Evolutionary conservation across 805 yeast species (phyloP).

Genomic region (Teunomyces atbi): DNA sequence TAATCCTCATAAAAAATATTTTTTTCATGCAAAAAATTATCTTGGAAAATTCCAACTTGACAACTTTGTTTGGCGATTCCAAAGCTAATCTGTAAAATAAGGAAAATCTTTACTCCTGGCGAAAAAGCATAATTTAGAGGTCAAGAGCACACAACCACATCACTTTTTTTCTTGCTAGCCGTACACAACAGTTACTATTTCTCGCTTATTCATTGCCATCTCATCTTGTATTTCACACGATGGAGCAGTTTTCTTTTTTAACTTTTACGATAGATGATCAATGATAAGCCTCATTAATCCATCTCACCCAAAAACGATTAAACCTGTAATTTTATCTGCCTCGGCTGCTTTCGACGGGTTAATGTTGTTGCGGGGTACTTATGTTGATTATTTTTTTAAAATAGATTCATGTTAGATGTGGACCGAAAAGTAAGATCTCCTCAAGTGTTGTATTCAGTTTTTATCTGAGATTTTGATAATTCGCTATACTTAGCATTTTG

Average conservation of each 20-base stretch:
- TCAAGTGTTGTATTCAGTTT: too few species aligned
- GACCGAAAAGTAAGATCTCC: not conserved
- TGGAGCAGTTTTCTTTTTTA: too few species aligned
- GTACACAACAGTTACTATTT: not conserved
- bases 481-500: too few species aligned
- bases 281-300: not conserved
- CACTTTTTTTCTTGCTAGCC: not conserved
- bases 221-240: too few species aligned
- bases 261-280: not conserved
- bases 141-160: not conserved
- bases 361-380: constrained; percentile 7
- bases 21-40: not conserved
- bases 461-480: too few species aligned
- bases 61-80: not conserved
- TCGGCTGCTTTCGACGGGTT: constrained; percentile 4
- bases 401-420: not conserved
- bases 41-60: not conserved
- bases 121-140: not conserved
- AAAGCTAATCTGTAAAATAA: not conserved
- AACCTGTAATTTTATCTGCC: not conserved
- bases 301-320: not conserved
- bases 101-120: constrained; percentile 2
- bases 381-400: not conserved
- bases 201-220: too few species aligned
- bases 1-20: not conserved